phyloP scores from a whole-genome alignment of 2,329 filamentous ascomycete species.

The Talaromyces marneffei region DNA sequence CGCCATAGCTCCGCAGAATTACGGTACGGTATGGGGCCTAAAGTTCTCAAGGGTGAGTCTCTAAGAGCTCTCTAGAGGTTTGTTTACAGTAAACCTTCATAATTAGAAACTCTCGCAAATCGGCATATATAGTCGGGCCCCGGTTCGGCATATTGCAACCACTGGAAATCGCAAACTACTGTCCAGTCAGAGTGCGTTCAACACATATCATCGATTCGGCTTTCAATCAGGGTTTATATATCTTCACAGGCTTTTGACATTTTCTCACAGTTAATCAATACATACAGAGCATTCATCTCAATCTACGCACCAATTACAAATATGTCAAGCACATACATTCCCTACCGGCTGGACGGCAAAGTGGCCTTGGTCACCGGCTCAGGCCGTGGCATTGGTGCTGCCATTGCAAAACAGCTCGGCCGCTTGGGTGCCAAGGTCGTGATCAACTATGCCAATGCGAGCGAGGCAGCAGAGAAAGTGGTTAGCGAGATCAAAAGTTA shows the following conservation, averaged over 20 bases:
- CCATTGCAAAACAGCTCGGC: slow-evolving; percentile 26
- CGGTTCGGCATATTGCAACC: background rate
- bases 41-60: background rate
- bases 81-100: background rate
- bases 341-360: slow-evolving; percentile 36
- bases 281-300: background rate
- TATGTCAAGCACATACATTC: background rate
- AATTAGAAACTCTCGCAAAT: background rate
- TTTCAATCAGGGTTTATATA: background rate
- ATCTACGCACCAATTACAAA: background rate
- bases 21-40: too few species aligned
- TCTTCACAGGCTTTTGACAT: background rate
- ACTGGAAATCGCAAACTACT: background rate
- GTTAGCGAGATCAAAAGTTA: slow-evolving; percentile 21
- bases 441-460: slow-evolving; percentile 48
- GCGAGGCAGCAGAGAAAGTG: slow-evolving; percentile 53
- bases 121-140: background rate
- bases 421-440: slow-evolving; percentile 26
- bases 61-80: background rate
- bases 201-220: background rate
- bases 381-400: slow-evolving; percentile 27
- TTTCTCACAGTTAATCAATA: background rate
- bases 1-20: background rate
- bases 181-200: background rate
- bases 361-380: slow-evolving; percentile 27